Evolutionary conservation across 108 stramenopile genomes (phyloP), one percentile per base, ranked within the genome.

Genomic region (Pseudonitzschia multiseries): DNA sequence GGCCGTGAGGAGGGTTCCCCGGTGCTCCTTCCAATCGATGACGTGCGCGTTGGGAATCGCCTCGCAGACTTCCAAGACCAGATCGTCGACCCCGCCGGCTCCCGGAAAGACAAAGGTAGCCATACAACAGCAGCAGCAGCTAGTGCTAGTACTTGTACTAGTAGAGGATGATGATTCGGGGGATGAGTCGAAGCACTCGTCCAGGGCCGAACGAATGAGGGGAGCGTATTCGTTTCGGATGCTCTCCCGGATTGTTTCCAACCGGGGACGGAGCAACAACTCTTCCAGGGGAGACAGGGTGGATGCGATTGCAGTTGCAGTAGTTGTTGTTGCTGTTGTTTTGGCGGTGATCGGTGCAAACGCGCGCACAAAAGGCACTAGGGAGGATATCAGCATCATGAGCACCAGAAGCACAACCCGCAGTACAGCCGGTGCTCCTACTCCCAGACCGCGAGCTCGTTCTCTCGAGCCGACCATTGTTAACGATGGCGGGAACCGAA

Each of bases 31-130:
- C 80, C 80, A 76, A 29, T 77, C 73, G 29, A 75, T 22, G 28
- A 68, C 68, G 13, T 29, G 54, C 41, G 73, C 70, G 43, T 67
- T 3, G 21, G 33, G 70, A n/a, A 71, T 65, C 6, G 27, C 22
- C 50, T 29, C 29, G 31, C 66, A 33, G 24, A 82, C 44, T 50
- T 74, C 81, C 27, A 43, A 21, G 24, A 77, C 59, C 54, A 79
- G 62, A 6, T 24, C 27, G 50, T 82, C 81, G 6, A 57, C 51
- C 9, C 81, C 81, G n/a, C 81, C 81, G 40, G 81, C 81, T 41
- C 81, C 81, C 29, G 76, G 81, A 62, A 82, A 82, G 6, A 82
- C 69, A 24, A 75, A 41, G 8, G 68, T 69, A 6, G 31, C 8
- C 1, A 29, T 36, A 28, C 10, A n/a, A n/a, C n/a, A n/a, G n/a